Conservation (phyloP, 805 yeast genomes). For the Candida michaelii region DNA sequence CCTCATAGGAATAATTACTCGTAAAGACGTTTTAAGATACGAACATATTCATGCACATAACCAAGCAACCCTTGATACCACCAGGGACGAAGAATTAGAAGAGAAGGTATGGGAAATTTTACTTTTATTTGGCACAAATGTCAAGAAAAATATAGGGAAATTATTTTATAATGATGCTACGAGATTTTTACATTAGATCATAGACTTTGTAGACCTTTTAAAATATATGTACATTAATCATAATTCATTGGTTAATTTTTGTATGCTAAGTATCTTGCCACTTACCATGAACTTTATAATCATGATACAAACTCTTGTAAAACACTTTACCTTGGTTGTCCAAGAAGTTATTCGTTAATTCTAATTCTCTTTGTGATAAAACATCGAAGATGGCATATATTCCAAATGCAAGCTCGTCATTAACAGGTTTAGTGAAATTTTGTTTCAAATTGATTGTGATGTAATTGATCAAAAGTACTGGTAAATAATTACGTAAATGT, state of each 20-base stretch:
- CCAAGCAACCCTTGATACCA: background rate
- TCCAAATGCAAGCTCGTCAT: slow-evolving; percentile 52
- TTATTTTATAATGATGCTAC: slow-evolving; percentile 31
- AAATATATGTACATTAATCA: slow-evolving; percentile 7
- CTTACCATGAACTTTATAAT: slow-evolving; percentile 74
- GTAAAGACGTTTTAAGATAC: slow-evolving; percentile 77
- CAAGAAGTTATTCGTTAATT: slow-evolving; percentile 58
- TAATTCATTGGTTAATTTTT: background rate
- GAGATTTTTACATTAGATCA: slow-evolving; percentile 21
- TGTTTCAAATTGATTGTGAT: slow-evolving; percentile 51
- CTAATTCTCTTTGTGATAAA: slow-evolving; percentile 65
- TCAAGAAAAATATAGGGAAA: slow-evolving; percentile 27
- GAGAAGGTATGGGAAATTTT: slow-evolving; percentile 37
- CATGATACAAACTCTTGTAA: slow-evolving; percentile 65
- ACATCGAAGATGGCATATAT: slow-evolving; percentile 67
- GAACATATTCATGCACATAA: slow-evolving; percentile 37
- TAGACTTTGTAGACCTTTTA: background rate
- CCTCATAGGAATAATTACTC: slow-evolving; percentile 73
- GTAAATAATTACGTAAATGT: slow-evolving; percentile 62
- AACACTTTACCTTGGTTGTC: slow-evolving; percentile 70
- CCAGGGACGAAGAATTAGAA: slow-evolving; percentile 21
- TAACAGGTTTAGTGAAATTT: slow-evolving; percentile 47
- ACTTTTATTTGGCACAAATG: slow-evolving; percentile 19
- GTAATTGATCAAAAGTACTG: slow-evolving; percentile 59
- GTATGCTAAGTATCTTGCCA: slow-evolving; percentile 55